A percentile compares a stretch with the other conserved stretches of the same genome.
phyloP scores from a whole-genome alignment of 371 early-diverging fungal species.

The Syncephalastrum contaminatum region DNA sequence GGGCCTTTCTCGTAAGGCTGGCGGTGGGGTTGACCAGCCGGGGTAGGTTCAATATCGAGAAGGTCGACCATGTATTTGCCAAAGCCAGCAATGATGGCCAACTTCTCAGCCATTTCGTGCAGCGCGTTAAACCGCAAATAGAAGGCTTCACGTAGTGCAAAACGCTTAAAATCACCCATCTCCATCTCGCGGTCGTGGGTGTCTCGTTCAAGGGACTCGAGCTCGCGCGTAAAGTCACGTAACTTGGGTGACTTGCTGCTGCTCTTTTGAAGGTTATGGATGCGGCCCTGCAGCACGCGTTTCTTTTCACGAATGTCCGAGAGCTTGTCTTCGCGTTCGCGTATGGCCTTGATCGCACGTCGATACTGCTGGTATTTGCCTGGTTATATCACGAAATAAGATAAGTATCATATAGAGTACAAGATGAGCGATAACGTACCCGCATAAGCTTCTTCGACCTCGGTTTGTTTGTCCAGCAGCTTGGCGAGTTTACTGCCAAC shows the following conservation, averaged over 20 bases:
- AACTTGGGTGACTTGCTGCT: constrained; percentile 35
- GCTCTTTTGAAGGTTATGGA: constrained; percentile 27
- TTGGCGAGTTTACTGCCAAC: constrained; percentile 33
- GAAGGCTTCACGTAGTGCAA: constrained; percentile 49
- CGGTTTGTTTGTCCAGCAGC: constrained; percentile 31
- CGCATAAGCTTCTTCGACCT: constrained; percentile 39
- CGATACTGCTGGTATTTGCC: constrained; percentile 45
- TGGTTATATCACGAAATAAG: background rate
- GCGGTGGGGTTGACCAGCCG: constrained; percentile 21
- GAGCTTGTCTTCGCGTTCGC: constrained; percentile 42
- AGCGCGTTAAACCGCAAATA: constrained; percentile 51
- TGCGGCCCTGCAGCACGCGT: constrained; percentile 35
- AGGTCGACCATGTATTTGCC: constrained; percentile 48
- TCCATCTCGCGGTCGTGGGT: constrained; percentile 45
- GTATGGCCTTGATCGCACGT: constrained; percentile 45
- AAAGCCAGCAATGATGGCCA: constrained; percentile 46
- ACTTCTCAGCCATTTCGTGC: constrained; percentile 46
- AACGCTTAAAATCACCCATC: constrained; percentile 48
- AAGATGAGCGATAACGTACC: constrained; percentile 16
- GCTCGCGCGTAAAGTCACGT: constrained; percentile 34
- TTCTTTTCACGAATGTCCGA: constrained; percentile 46
- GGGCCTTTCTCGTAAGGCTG: constrained; percentile 34
- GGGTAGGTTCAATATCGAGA: constrained; percentile 41
- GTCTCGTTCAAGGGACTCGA: constrained; percentile 38
- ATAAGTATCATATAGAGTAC: background rate